Evolutionary conservation across 306 rosid species (phyloP).

Genomic region (Gleditsia sinensis): DNA sequence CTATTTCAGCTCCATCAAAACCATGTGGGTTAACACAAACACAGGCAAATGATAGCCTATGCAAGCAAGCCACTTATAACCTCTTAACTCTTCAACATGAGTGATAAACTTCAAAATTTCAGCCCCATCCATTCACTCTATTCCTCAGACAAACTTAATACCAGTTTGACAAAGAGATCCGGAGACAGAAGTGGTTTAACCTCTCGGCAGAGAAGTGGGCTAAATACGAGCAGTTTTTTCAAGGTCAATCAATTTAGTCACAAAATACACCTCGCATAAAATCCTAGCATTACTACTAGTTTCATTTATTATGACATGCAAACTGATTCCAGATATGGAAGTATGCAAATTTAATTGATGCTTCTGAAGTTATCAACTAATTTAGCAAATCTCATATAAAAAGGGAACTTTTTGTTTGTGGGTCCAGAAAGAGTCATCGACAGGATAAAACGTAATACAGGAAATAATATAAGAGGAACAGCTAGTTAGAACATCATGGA

Average conservation of each 20-base stretch:
- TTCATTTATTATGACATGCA: neutral
- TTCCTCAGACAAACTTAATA: constrained; percentile 22
- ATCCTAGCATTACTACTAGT: constrained; percentile 12
- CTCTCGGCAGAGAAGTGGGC: neutral
- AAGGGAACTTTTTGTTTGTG: neutral
- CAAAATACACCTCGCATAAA: constrained; percentile 20
- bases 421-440: constrained; percentile 14
- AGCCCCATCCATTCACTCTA: constrained; percentile 7
- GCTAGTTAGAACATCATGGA: neutral
- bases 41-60: neutral
- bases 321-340: neutral
- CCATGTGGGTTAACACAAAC: constrained; percentile 1
- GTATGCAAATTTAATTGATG: neutral
- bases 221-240: neutral
- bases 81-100: neutral
- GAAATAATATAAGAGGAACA: neutral
- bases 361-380: constrained; percentile 12
- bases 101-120: constrained; percentile 1
- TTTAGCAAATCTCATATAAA: constrained; percentile 19
- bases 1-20: constrained; percentile 16
- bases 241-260: constrained; percentile 7
- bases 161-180: constrained; percentile 6
- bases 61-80: constrained; percentile 29
- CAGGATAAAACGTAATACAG: constrained; percentile 27
- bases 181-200: neutral